phyloP scores from a whole-genome alignment of 352 stramenopile species.

The Phytophthora sp. region DNA sequence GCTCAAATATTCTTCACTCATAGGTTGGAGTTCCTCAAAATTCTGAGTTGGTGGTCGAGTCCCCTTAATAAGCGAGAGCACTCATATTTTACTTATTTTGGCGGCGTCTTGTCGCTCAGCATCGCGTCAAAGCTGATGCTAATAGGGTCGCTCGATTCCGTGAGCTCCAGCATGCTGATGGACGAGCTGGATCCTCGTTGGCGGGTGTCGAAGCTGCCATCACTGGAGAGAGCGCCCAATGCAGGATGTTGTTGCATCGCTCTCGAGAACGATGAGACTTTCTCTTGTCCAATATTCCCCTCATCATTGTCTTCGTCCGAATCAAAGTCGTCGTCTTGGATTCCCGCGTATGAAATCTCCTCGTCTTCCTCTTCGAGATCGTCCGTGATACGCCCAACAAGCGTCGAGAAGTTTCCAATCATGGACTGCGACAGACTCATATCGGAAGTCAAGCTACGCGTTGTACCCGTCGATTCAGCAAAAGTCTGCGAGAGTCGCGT shows the following conservation, averaged over 20 bases:
- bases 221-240: conserved; percentile 35
- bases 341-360: conserved; percentile 42
- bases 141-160: conserved; percentile 24
- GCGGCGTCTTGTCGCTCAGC: conserved; percentile 30
- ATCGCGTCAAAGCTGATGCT: conserved; percentile 39
- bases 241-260: conserved; percentile 27
- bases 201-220: conserved; percentile 42
- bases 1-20: too few species aligned
- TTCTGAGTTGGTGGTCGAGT: conserved; percentile 9
- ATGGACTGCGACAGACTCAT: conserved; percentile 79
- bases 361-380: conserved; percentile 63
- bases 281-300: conserved; percentile 21
- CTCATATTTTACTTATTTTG: conserved; percentile 12
- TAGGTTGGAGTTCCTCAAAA: too few species aligned
- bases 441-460: conserved; percentile 54
- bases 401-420: conserved; percentile 74
- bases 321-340: conserved; percentile 44
- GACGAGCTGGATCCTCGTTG: conserved; percentile 41
- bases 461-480: conserved; percentile 35
- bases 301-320: conserved; percentile 40
- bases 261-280: conserved; percentile 19
- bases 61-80: conserved; percentile 1
- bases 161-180: conserved; percentile 45
- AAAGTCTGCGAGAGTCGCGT: conserved; percentile 56
- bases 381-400: conserved; percentile 68